Conservation (phyloP, 1,284 basidiomycete genomes). For the Coniferiporia weirii region DNA sequence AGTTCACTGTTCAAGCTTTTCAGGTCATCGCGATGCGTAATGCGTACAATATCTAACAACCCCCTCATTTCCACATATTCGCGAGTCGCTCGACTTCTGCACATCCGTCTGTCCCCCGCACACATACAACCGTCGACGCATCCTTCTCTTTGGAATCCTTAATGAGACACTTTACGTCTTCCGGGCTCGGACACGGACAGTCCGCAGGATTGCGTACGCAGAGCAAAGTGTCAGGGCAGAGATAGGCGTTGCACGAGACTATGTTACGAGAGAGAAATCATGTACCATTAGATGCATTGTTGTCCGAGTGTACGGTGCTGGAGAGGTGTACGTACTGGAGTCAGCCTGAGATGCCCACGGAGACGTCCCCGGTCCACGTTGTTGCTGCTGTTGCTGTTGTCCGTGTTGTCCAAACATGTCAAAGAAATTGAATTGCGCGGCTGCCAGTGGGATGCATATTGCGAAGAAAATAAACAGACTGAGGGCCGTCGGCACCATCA, state of each 20-base stretch:
- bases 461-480: not conserved
- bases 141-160: conserved; percentile 40
- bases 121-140: conserved; percentile 51
- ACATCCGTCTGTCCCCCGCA: conserved; percentile 50
- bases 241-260: conserved; percentile 56
- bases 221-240: conserved; percentile 56
- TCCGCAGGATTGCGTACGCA: conserved; percentile 49
- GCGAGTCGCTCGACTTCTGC: conserved; percentile 43
- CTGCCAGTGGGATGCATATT: conserved; percentile 23
- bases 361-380: conserved; percentile 39
- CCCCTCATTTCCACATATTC: conserved; percentile 26
- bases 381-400: conserved; percentile 44
- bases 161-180: conserved; percentile 56
- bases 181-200: conserved; percentile 55
- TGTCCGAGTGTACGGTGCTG: not conserved
- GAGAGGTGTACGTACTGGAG: conserved; percentile 26
- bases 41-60: not conserved
- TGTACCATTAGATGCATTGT: too few species aligned
- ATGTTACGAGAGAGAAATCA: conserved; percentile 22
- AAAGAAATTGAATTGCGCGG: conserved; percentile 60
- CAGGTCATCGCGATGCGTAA: not conserved
- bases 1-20: not conserved
- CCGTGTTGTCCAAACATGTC: conserved; percentile 48
- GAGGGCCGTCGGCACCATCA: conserved; percentile 1
- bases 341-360: conserved; percentile 59